phyloP scores from a whole-genome alignment of 768 basidiomycete species.

The Tephrocybe sp. region DNA sequence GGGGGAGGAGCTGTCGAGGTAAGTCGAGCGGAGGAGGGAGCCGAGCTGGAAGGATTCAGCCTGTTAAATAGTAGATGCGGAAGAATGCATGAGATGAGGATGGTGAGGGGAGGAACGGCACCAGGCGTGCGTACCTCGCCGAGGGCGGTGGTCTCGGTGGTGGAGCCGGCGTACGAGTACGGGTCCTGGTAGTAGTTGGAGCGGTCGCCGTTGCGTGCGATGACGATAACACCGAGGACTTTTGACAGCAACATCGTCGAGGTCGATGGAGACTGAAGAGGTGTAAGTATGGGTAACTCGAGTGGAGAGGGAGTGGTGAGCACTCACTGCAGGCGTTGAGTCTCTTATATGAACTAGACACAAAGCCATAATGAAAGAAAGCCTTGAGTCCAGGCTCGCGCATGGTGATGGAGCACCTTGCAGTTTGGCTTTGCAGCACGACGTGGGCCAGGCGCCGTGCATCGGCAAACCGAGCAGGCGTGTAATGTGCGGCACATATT shows the following conservation, averaged over 20 bases:
- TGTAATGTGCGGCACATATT: background rate
- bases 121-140: slow-evolving; percentile 53
- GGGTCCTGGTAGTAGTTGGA: slow-evolving; percentile 71
- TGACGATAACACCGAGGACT: slow-evolving; percentile 76
- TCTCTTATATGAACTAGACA: slow-evolving; percentile 13
- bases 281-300: slow-evolving; percentile 4
- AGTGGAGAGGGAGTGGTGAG: slow-evolving; percentile 16
- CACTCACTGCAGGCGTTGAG: background rate
- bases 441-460: background rate
- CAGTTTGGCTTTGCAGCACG: slow-evolving; percentile 2
- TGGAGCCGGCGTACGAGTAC: slow-evolving; percentile 57
- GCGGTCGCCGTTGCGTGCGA: slow-evolving; percentile 81
- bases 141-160: slow-evolving; percentile 73
- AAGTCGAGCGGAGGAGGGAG: slow-evolving; percentile 57
- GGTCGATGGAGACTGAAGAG: slow-evolving; percentile 14
- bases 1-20: slow-evolving; percentile 64
- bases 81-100: background rate
- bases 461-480: slow-evolving; percentile 7
- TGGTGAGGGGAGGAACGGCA: background rate
- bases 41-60: slow-evolving; percentile 71
- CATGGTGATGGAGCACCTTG: slow-evolving; percentile 16
- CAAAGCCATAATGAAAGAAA: too few relatives aligned
- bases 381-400: slow-evolving; percentile 6
- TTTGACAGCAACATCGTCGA: slow-evolving; percentile 46
- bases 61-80: too few relatives aligned